Conservation (phyloP, 495 filamentous ascomycete genomes). For the Neurospora tetraspora region DNA sequence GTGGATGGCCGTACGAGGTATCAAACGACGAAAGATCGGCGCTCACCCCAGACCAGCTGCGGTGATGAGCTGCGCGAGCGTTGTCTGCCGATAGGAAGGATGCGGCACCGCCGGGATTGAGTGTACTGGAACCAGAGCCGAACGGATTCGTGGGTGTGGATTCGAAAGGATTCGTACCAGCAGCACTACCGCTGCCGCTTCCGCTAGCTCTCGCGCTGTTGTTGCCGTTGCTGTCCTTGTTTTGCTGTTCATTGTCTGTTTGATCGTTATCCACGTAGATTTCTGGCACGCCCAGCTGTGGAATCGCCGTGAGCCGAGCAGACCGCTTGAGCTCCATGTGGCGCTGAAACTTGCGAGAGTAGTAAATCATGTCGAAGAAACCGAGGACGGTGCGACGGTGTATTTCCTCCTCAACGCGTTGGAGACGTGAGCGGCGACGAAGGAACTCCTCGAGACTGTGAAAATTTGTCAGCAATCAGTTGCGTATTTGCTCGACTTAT, state of each 20-base stretch:
- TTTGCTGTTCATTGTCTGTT: neutral
- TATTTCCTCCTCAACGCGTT: constrained; percentile 94
- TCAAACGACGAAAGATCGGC: constrained; percentile 33
- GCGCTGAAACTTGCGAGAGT: constrained; percentile 71
- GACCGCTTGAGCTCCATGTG: constrained; percentile 55
- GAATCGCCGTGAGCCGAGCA: constrained; percentile 64
- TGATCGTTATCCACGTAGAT: constrained; percentile 71
- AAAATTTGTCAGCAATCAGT: constrained; percentile 6
- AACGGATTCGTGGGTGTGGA: constrained; percentile 1
- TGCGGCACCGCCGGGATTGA: neutral
- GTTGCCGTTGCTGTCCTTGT: neutral
- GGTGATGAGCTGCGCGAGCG: constrained; percentile 21
- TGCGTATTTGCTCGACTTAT: neutral
- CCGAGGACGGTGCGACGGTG: constrained; percentile 78
- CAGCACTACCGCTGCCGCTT: neutral
- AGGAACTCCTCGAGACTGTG: constrained; percentile 83
- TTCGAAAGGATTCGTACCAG: neutral
- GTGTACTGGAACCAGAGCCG: constrained; percentile 14
- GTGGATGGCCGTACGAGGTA: constrained; percentile 31
- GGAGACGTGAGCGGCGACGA: constrained; percentile 76
- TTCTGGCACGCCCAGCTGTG: constrained; percentile 78
- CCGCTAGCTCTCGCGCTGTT: neutral
- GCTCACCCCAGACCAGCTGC: constrained; percentile 30
- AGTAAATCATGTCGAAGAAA: constrained; percentile 94
- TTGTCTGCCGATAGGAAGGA: constrained; percentile 27